phyloP scores from a whole-genome alignment of 257 asterid genomes.

The Ophiorrhiza pumila region DNA sequence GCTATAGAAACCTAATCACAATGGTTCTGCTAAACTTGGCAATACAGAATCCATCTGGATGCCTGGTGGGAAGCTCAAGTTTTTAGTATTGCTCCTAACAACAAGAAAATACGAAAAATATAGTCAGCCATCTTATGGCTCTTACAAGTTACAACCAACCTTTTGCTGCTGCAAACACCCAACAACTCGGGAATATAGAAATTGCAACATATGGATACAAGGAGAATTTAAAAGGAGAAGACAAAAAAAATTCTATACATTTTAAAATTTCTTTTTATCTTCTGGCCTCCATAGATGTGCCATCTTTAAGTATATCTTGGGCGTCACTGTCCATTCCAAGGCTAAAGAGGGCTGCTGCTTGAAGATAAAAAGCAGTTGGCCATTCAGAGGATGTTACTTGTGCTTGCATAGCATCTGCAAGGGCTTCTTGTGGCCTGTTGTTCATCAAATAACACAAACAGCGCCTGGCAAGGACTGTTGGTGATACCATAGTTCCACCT shows the following conservation, averaged over 20 bases:
- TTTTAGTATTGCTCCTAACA: background rate
- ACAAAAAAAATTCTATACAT: constrained; percentile 13
- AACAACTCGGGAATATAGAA: background rate
- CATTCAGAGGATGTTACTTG: constrained; percentile 43
- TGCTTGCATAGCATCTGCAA: constrained; percentile 54
- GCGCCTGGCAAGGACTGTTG: constrained; percentile 46
- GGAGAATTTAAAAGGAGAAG: background rate
- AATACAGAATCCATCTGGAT: too few relatives aligned
- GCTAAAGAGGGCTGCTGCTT: constrained; percentile 44
- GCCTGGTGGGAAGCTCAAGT: background rate
- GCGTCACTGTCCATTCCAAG: constrained; percentile 50
- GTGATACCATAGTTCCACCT: constrained; percentile 39
- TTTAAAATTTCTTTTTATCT: constrained; percentile 20
- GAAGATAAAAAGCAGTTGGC: constrained; percentile 46
- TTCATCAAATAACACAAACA: constrained; percentile 40
- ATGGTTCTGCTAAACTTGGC: background rate
- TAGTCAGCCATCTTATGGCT: background rate
- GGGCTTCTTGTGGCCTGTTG: constrained; percentile 41
- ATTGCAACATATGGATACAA: constrained; percentile 10
- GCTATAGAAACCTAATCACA: background rate
- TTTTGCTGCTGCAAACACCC: background rate
- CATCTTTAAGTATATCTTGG: constrained; percentile 38
- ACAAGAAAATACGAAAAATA: background rate
- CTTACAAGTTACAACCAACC: constrained; percentile 1
- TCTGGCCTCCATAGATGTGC: constrained; percentile 33